Conservation (phyloP, 352 stramenopile species). For the Pythium graminicola region DNA sequence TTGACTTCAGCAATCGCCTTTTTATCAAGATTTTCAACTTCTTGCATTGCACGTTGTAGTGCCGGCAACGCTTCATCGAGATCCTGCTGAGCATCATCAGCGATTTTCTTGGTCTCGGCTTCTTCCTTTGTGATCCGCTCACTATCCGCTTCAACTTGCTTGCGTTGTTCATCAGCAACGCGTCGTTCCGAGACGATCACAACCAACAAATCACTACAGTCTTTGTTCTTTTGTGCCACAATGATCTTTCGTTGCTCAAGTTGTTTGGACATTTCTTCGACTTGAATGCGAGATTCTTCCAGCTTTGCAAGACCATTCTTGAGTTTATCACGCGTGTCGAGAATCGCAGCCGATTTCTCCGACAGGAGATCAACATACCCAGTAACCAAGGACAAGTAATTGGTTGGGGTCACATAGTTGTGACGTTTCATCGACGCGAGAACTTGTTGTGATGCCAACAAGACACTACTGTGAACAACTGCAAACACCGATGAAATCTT, state of each 20-base stretch:
- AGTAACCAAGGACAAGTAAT: slow-evolving; percentile 93
- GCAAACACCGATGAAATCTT: slow-evolving; percentile 90
- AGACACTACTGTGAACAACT: slow-evolving; percentile 87
- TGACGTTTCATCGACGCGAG: slow-evolving; percentile 83
- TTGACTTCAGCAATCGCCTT: slow-evolving; percentile 93
- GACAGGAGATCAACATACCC: slow-evolving; percentile 90
- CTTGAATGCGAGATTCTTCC: slow-evolving; percentile 87
- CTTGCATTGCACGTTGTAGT: slow-evolving; percentile 88
- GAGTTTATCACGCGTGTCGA: slow-evolving; percentile 72
- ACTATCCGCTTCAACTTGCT: slow-evolving; percentile 87
- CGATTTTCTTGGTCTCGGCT: slow-evolving; percentile 88
- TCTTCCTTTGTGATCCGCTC: slow-evolving; percentile 89
- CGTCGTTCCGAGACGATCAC: slow-evolving; percentile 91
- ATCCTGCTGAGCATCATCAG: slow-evolving; percentile 89
- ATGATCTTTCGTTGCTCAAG: slow-evolving; percentile 88
- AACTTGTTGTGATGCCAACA: slow-evolving; percentile 69
- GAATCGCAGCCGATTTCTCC: slow-evolving; percentile 76
- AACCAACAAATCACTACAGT: slow-evolving; percentile 92
- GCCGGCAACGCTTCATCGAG: slow-evolving; percentile 90
- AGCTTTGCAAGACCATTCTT: slow-evolving; percentile 89
- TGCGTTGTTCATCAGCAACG: slow-evolving; percentile 88
- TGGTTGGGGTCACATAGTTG: slow-evolving; percentile 95
- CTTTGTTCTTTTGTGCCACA: slow-evolving; percentile 89
- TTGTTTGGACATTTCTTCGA: slow-evolving; percentile 89
- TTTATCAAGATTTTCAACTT: slow-evolving; percentile 89